Conservation (phyloP, 495 filamentous ascomycete species). For the Penicillium nucicola region DNA sequence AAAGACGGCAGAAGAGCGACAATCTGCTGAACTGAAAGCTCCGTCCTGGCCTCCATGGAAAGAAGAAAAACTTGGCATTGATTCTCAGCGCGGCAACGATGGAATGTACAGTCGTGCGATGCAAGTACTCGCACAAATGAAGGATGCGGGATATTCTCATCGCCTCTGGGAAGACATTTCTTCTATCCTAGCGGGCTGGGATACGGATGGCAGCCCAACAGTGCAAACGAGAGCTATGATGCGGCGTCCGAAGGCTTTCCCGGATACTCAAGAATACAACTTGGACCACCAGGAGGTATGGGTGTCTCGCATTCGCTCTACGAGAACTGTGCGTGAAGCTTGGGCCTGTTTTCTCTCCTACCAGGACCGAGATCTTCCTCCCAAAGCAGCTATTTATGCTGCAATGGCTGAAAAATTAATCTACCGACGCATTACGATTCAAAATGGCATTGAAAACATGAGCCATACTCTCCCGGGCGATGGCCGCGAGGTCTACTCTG, state of each 20-base stretch:
- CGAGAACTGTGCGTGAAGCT: constrained; percentile 66
- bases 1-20: constrained; percentile 57
- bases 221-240: constrained; percentile 57
- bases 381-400: constrained; percentile 43
- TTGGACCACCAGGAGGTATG: constrained; percentile 39
- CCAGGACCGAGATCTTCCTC: constrained; percentile 34
- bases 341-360: constrained; percentile 66
- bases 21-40: constrained; percentile 57
- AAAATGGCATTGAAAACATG: constrained; percentile 17
- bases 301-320: constrained; percentile 61
- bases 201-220: constrained; percentile 66
- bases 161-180: constrained; percentile 55
- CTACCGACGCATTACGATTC: constrained; percentile 29
- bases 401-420: constrained; percentile 63
- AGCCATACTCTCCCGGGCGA: constrained; percentile 55
- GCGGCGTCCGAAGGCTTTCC: constrained; percentile 19
- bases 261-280: constrained; percentile 7
- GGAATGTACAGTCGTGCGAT: constrained; percentile 57
- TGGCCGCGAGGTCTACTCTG: constrained; percentile 52
- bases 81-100: constrained; percentile 52
- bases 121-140: constrained; percentile 54
- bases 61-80: constrained; percentile 55
- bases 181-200: constrained; percentile 60
- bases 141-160: constrained; percentile 59
- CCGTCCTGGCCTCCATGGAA: constrained; percentile 73